phyloP scores from a whole-genome alignment of 192 early-diverging fungal species.

The Backusella westeae region DNA sequence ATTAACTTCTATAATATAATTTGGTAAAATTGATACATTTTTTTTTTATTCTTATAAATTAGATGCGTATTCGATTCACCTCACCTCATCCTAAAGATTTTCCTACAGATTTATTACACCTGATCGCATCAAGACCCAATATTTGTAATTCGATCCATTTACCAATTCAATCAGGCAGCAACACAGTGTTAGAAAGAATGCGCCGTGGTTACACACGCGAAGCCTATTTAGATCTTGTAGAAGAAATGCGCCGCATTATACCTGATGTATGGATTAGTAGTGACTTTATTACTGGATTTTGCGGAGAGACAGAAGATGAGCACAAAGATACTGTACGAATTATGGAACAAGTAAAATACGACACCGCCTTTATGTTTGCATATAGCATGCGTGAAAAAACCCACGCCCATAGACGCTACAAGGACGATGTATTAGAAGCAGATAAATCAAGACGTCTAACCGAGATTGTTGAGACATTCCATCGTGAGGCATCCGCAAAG shows the following conservation, averaged over 20 bases:
- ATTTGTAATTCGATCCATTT: slow-evolving; percentile 73
- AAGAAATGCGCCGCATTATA: slow-evolving; percentile 62
- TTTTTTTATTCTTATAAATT: not conserved
- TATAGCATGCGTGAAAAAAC: slow-evolving; percentile 76
- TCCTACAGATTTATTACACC: slow-evolving; percentile 65
- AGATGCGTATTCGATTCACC: slow-evolving; percentile 76
- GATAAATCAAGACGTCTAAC: slow-evolving; percentile 59
- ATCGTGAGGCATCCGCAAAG: slow-evolving; percentile 48
- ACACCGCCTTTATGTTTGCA: slow-evolving; percentile 79
- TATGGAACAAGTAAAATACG: slow-evolving; percentile 67
- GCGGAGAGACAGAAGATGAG: slow-evolving; percentile 74
- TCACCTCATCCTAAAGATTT: slow-evolving; percentile 84
- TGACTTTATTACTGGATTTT: slow-evolving; percentile 76
- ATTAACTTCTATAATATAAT: not conserved
- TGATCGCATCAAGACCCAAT: slow-evolving; percentile 67
- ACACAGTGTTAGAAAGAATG: slow-evolving; percentile 65
- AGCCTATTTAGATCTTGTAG: slow-evolving; percentile 65
- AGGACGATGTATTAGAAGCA: slow-evolving; percentile 66
- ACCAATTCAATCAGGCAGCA: slow-evolving; percentile 73
- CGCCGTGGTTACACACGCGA: slow-evolving; percentile 73
- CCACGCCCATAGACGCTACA: slow-evolving; percentile 64
- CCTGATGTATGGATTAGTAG: slow-evolving; percentile 73
- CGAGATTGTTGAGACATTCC: slow-evolving; percentile 68
- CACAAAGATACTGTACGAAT: slow-evolving; percentile 64
- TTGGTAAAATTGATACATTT: not conserved